phyloP scores from a whole-genome alignment of 2,329 filamentous ascomycete genomes.

The Beauveria pseudobassiana region DNA sequence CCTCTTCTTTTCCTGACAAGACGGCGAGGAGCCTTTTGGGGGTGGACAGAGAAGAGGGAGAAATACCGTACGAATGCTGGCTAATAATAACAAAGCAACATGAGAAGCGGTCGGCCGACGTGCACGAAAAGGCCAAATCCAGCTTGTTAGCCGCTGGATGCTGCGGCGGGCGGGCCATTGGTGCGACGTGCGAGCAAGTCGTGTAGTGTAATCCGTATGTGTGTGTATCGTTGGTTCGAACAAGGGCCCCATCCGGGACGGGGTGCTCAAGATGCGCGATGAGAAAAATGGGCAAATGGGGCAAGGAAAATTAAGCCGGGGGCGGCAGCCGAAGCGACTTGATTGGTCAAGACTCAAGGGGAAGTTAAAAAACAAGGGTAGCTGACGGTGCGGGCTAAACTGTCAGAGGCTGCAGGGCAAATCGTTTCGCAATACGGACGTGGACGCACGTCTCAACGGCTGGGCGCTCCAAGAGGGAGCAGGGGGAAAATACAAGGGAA shows the following conservation, averaged over 20 bases:
- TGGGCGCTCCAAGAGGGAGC: background rate
- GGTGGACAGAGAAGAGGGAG: no score
- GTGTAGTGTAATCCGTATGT: no score
- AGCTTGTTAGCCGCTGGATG: background rate
- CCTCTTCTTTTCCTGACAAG: background rate
- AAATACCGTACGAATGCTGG: background rate
- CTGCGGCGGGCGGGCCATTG: no score
- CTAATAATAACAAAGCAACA: conserved; percentile 5
- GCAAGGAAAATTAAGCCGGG: no score
- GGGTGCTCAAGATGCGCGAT: no score
- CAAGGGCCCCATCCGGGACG: no score
- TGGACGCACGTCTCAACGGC: background rate
- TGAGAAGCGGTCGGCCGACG: background rate
- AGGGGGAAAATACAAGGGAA: background rate
- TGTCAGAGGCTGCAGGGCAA: background rate
- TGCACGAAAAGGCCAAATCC: background rate
- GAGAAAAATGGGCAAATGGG: no score
- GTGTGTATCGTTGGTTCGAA: no score
- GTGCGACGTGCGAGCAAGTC: no score
- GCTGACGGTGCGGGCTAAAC: background rate
- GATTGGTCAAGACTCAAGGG: no score
- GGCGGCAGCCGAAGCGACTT: no score
- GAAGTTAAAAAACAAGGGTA: no score
- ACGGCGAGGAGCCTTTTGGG: background rate
- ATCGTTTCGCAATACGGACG: conserved; percentile 1